Percentiles rank a stretch among this genome's conserved stretches.
Conservation (phyloP, 345 rosid genomes). For the Moricandia arvensis region DNA sequence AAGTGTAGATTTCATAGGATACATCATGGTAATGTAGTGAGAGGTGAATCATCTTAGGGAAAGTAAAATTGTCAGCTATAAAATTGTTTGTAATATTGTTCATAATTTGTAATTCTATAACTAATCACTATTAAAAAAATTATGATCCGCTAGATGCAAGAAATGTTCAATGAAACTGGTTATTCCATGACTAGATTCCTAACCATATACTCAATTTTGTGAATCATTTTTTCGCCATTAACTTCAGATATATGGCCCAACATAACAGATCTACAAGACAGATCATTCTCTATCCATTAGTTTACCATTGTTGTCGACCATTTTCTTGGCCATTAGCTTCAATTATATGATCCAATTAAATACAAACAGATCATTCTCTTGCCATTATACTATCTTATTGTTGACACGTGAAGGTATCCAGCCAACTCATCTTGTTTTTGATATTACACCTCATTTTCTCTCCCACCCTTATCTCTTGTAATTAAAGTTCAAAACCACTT, state of each 20-base stretch:
- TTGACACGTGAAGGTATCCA: background rate
- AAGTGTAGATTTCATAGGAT: no score
- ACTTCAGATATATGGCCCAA: background rate
- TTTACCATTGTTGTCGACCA: background rate
- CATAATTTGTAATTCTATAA: no score
- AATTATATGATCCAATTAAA: constrained; percentile 1
- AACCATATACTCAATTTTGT: background rate
- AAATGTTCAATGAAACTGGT: background rate
- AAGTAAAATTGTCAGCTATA: no score
- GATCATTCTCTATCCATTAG: background rate
- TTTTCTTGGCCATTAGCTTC: background rate
- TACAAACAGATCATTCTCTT: background rate
- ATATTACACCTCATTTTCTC: background rate
- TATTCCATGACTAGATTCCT: background rate
- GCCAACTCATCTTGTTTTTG: background rate
- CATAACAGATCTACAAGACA: background rate
- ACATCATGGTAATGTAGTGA: no score
- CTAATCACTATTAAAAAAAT: no score
- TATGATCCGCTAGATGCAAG: no score
- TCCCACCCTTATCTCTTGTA: constrained; percentile 4
- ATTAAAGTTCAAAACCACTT: constrained; percentile 9
- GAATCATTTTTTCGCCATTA: background rate
- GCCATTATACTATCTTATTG: background rate
- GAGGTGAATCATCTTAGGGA: no score
- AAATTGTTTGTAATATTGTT: no score